These are phyloP conservation scores for Nepenthes alata DNA, from an alignment of 179 eudicot genomes.

Conservation along the genomic window DNA sequence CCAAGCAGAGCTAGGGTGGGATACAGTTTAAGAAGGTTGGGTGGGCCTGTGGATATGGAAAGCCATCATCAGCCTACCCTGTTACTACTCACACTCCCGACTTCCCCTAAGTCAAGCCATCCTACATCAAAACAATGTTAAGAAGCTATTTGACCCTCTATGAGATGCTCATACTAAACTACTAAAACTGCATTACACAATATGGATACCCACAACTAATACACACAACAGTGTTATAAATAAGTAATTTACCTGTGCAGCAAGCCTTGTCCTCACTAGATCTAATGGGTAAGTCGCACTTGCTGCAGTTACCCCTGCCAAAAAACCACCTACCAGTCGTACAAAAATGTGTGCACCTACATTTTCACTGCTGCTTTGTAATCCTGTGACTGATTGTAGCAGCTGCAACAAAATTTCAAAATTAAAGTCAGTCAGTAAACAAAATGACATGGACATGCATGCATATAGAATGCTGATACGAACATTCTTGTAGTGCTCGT, in stretches of 20 bases:
- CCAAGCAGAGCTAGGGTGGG: too few relatives aligned
- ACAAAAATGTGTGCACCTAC: constrained; percentile 55
- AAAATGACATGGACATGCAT: neutral
- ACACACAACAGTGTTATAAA: neutral
- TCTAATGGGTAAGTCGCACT: constrained; percentile 81
- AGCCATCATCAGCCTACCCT: too few relatives aligned
- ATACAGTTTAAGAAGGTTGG: too few relatives aligned
- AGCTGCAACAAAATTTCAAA: constrained; percentile 31
- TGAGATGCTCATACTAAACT: too few relatives aligned
- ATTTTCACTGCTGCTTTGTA: constrained; percentile 41
- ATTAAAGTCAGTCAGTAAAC: constrained; percentile 1
- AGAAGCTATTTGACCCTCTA: too few relatives aligned
- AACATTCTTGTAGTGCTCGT: constrained; percentile 66
- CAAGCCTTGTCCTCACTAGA: constrained; percentile 90
- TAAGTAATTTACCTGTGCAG: constrained; percentile 62
- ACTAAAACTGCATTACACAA: neutral
- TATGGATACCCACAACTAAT: neutral
- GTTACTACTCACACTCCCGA: too few relatives aligned
- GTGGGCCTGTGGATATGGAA: too few relatives aligned
- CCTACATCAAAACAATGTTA: too few relatives aligned
- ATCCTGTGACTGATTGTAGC: constrained; percentile 44
- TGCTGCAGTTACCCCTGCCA: constrained; percentile 94
- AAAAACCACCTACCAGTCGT: constrained; percentile 73
- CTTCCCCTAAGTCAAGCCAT: too few relatives aligned
- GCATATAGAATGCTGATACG: constrained; percentile 32